phyloP scores from a whole-genome alignment of 106 monocot species.

The Allium sativum region DNA sequence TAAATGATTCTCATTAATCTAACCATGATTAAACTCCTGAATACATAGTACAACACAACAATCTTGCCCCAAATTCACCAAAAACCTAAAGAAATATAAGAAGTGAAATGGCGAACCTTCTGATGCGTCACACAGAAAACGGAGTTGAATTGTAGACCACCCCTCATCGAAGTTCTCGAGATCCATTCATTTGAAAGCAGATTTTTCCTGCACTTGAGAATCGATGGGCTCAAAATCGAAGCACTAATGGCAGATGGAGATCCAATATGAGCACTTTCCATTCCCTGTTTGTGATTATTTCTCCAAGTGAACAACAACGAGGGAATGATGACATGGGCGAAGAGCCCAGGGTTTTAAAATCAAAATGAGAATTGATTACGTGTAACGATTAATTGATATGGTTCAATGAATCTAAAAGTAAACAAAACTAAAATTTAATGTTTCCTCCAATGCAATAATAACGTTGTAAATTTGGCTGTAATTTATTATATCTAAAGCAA shows the following conservation, averaged over 20 bases:
- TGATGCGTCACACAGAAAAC: conserved; percentile 8
- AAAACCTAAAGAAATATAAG: background rate
- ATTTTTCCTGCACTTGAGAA: background rate
- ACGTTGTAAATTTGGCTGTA: too few species aligned
- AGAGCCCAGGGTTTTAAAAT: too few species aligned
- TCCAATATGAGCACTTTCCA: conserved; percentile 18
- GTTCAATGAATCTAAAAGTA: too few species aligned
- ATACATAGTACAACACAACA: background rate
- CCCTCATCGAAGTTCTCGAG: background rate
- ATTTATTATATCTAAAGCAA: too few species aligned
- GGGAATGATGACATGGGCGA: too few species aligned
- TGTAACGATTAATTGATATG: too few species aligned
- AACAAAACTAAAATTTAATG: too few species aligned
- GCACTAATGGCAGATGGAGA: conserved; percentile 8
- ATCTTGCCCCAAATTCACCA: background rate
- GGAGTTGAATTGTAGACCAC: background rate
- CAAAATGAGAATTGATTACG: too few species aligned
- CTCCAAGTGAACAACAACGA: too few species aligned
- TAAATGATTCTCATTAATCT: background rate
- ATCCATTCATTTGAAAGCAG: background rate
- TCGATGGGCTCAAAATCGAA: background rate
- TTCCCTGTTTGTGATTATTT: background rate
- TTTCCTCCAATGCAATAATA: too few species aligned
- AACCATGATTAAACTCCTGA: background rate
- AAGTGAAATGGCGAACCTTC: conserved; percentile 1